phyloP scores from a whole-genome alignment of 148 eudicot genomes.

The Talinum fruticosum region DNA sequence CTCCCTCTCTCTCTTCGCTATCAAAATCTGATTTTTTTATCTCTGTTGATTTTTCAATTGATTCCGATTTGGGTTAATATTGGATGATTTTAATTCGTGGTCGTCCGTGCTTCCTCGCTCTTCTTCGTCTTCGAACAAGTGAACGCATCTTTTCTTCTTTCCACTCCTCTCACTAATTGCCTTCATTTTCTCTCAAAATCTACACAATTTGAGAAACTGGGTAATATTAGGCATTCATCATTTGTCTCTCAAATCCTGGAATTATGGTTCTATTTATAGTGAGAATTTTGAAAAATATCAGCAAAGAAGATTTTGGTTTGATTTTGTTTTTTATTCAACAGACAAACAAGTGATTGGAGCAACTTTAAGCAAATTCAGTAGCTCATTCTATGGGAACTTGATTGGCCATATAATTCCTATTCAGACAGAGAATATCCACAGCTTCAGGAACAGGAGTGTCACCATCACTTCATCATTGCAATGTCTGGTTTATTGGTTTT shows the following conservation, averaged over 20 bases:
- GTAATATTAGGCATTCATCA: background rate
- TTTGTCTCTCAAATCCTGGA: background rate
- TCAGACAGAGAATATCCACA: slow-evolving; percentile 25
- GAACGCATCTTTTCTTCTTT: too few species aligned
- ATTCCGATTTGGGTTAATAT: too few species aligned
- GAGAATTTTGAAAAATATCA: background rate
- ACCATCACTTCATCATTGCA: slow-evolving; percentile 27
- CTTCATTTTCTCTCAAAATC: background rate
- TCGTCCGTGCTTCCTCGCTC: too few species aligned
- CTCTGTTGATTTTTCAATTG: too few species aligned
- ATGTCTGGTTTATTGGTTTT: background rate
- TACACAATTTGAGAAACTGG: background rate
- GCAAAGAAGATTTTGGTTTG: background rate
- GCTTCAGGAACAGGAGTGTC: slow-evolving; percentile 25
- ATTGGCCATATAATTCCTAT: slow-evolving; percentile 20
- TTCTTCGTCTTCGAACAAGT: too few species aligned
- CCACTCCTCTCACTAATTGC: too few species aligned
- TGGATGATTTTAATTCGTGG: too few species aligned
- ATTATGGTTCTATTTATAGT: background rate
- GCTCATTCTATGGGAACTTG: slow-evolving; percentile 50
- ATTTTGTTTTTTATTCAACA: slow-evolving; percentile 31
- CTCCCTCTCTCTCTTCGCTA: too few species aligned
- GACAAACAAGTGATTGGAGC: slow-evolving; percentile 43
- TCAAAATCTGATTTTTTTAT: too few species aligned
- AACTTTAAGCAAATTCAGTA: slow-evolving; percentile 33